phyloP scores from a whole-genome alignment of 1,139 yeast species.

The Saccharomyces hybrid region DNA sequence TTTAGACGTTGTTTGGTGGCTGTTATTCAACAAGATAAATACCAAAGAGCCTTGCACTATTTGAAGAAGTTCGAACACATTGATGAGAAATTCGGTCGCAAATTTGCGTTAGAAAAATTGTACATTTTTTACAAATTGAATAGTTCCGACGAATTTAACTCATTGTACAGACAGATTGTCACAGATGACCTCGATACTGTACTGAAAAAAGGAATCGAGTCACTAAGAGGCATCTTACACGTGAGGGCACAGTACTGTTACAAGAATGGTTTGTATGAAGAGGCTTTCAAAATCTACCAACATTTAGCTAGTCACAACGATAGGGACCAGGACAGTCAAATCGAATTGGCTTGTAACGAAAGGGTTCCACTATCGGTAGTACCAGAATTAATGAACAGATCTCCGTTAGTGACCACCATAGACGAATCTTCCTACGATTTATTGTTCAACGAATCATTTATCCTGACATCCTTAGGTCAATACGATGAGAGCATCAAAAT shows the following conservation, averaged over 20 bases:
- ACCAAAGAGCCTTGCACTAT: slow-evolving; percentile 47
- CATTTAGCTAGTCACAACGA: slow-evolving; percentile 35
- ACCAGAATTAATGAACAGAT: slow-evolving; percentile 10
- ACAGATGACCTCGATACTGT: slow-evolving; percentile 26
- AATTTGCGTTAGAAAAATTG: slow-evolving; percentile 49
- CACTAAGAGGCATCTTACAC: slow-evolving; percentile 54
- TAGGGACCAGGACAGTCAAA: slow-evolving; percentile 30
- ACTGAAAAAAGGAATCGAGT: slow-evolving; percentile 10
- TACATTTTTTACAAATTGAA: slow-evolving; percentile 68
- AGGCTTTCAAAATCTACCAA: slow-evolving; percentile 51
- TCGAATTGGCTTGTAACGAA: slow-evolving; percentile 47
- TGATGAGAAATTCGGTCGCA: slow-evolving; percentile 29
- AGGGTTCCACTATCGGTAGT: slow-evolving; percentile 23
- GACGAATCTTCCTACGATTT: slow-evolving; percentile 42
- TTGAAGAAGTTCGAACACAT: slow-evolving; percentile 38
- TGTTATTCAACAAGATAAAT: slow-evolving; percentile 64
- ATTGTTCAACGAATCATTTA: slow-evolving; percentile 64
- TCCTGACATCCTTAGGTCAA: slow-evolving; percentile 33
- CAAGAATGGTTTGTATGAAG: slow-evolving; percentile 51
- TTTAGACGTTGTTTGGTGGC: slow-evolving; percentile 59
- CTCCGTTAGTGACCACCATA: slow-evolving; percentile 22
- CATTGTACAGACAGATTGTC: slow-evolving; percentile 34
- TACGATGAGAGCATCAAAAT: slow-evolving; percentile 39
- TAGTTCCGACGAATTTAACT: slow-evolving; percentile 37
- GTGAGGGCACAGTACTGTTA: slow-evolving; percentile 78